A percentile compares a stretch with the other conserved stretches of the same genome.
Conservation (phyloP, 441 rosid species). For the Brassica balearica region DNA sequence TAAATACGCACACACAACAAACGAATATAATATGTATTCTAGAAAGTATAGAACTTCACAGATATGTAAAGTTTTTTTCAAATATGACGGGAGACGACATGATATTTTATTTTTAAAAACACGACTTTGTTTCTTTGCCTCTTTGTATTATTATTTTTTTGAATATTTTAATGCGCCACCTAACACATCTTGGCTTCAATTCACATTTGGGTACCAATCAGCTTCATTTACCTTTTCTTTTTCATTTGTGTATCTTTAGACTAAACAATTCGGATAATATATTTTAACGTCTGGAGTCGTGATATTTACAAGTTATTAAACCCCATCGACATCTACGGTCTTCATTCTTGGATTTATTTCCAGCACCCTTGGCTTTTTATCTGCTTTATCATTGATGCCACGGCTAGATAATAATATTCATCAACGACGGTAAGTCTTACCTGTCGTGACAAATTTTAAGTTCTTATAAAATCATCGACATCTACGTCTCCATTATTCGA, state of each 20-base stretch:
- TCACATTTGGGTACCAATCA: conserved; percentile 42
- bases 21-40: conserved; percentile 7
- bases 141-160: conserved; percentile 6
- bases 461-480: conserved; percentile 27
- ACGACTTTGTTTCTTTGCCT: conserved; percentile 38
- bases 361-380: conserved; percentile 35
- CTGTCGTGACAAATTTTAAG: conserved; percentile 33
- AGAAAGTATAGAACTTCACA: conserved; percentile 9
- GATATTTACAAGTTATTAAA: conserved; percentile 34
- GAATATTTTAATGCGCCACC: conserved; percentile 33
- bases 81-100: conserved; percentile 43
- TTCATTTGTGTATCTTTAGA: conserved; percentile 26
- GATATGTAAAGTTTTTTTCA: conserved; percentile 26
- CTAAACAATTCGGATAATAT: conserved; percentile 32
- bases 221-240: conserved; percentile 31
- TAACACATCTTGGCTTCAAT: conserved; percentile 40
- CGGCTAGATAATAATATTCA: background rate
- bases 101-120: background rate
- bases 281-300: conserved; percentile 34
- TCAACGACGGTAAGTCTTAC: conserved; percentile 1
- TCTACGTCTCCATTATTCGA: conserved; percentile 31
- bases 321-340: conserved; percentile 31
- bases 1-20: background rate
- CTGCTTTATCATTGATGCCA: conserved; percentile 11
- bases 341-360: conserved; percentile 35